Evolutionary conservation across 176 grass and related monocot species (phyloP), one percentile per base, ranked within the genome.

Genomic region (Aegilops tauschii): DNA sequence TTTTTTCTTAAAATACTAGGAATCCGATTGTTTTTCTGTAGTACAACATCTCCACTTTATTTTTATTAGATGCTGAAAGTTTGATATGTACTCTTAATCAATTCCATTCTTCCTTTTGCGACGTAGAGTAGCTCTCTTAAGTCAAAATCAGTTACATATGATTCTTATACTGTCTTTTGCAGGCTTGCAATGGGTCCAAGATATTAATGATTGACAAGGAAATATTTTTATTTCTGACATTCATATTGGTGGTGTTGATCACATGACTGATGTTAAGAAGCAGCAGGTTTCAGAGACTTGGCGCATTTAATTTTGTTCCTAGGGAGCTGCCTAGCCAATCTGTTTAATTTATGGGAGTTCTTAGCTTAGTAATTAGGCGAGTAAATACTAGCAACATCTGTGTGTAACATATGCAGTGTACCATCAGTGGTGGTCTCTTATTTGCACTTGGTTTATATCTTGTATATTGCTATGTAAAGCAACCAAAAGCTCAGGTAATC

Each of bases 121-220:
- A 11, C 16, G 11, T 28, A 12, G 45, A 14, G 45, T 10, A 49
- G 11, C 45, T 40, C 30, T 37, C 14, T 61, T 47, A 9, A 79
- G 34, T 75, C 87, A 10, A 68, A 80, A 61, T 29, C 36, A 8
- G 28, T 78, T 35, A 58, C 47, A 12, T 11, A 20, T 52, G 36
- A 76, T 36, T 50, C 17, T 40, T 66, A 18, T 59, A 17, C 28
- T 80, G 12, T 80, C 10, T 73, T 87, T 65, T 85, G 73, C 91
- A 95, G 93, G 87, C 76, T 56, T 95, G 56, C 85, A 90, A 68
- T 89, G 91, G 88, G 86, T 85, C 59, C 76, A 85, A 63, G 93
- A 89, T 82, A 84, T 83, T 83, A 82, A 91, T 75, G 86, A 86
- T 83, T 95, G 89, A 95, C 78, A 71, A 68, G 91, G 77, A 71